Evolutionary conservation across 2,329 filamentous ascomycete species (phyloP).

Genomic region (Fusarium stilboides): DNA sequence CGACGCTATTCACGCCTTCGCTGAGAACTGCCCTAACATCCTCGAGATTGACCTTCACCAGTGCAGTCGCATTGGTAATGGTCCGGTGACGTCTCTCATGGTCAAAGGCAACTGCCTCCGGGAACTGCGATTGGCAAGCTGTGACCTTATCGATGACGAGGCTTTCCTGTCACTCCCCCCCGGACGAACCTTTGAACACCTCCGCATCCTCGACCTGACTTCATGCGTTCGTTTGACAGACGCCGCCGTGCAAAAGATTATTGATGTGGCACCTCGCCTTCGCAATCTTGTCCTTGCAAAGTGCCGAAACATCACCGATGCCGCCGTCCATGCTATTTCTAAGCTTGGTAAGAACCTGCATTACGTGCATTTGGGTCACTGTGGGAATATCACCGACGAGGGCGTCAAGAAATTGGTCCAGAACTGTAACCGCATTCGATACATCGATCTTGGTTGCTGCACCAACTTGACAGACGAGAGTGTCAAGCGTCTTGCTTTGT

Average conservation of each 20-base stretch:
- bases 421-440: slow-evolving; percentile 91
- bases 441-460: slow-evolving; percentile 98
- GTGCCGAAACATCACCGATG: slow-evolving; percentile 92
- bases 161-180: slow-evolving; percentile 86
- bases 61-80: slow-evolving; percentile 84
- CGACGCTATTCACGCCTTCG: slow-evolving; percentile 85
- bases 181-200: slow-evolving; percentile 81
- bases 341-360: slow-evolving; percentile 95
- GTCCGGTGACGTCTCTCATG: slow-evolving; percentile 85
- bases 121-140: slow-evolving; percentile 89
- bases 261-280: slow-evolving; percentile 86
- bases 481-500: slow-evolving; percentile 83
- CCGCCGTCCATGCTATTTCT: slow-evolving; percentile 88
- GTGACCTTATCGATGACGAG: slow-evolving; percentile 85
- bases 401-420: slow-evolving; percentile 89
- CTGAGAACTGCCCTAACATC: slow-evolving; percentile 89
- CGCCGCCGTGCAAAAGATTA: slow-evolving; percentile 88
- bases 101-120: slow-evolving; percentile 85
- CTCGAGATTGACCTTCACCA: slow-evolving; percentile 96
- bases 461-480: slow-evolving; percentile 88
- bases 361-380: slow-evolving; percentile 96
- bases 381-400: slow-evolving; percentile 88
- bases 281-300: slow-evolving; percentile 96
- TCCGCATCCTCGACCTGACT: slow-evolving; percentile 94
- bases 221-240: slow-evolving; percentile 89